These are phyloP conservation scores for Fusarium sublunatum DNA, from an alignment of 2,329 filamentous ascomycete genomes.

Conservation along the genomic window DNA sequence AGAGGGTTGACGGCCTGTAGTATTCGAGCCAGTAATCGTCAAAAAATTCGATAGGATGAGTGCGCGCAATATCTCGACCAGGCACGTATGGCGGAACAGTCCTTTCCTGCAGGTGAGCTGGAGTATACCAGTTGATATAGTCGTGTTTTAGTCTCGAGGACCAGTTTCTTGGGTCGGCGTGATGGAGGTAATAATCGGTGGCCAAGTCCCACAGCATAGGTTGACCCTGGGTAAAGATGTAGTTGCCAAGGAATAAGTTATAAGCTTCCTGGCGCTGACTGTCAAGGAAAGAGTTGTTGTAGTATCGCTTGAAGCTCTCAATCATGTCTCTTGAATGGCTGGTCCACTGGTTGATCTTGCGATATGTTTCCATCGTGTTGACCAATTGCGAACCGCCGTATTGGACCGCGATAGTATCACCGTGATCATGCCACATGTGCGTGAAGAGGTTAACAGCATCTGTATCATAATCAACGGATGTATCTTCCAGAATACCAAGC, in stretches of 20 bases:
- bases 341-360: slow-evolving; percentile 99
- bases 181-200: slow-evolving; percentile 96
- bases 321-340: slow-evolving; percentile 98
- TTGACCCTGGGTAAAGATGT: slow-evolving; percentile 85
- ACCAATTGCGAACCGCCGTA: slow-evolving; percentile 98
- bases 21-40: slow-evolving; percentile 99
- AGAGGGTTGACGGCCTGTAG: slow-evolving; percentile 87
- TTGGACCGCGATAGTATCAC: slow-evolving; percentile 96
- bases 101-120: slow-evolving; percentile 74
- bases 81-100: slow-evolving; percentile 61
- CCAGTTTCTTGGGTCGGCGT: slow-evolving; percentile 82
- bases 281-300: slow-evolving; percentile 98
- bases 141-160: slow-evolving; percentile 69
- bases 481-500: slow-evolving; percentile 84
- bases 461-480: slow-evolving; percentile 89
- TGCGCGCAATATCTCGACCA: slow-evolving; percentile 51
- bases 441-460: slow-evolving; percentile 97
- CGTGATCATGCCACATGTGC: slow-evolving; percentile 98
- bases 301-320: slow-evolving; percentile 98
- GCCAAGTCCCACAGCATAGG: slow-evolving; percentile 97
- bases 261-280: slow-evolving; percentile 98
- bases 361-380: slow-evolving; percentile 99
- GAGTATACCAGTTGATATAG: slow-evolving; percentile 92
- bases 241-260: slow-evolving; percentile 96
- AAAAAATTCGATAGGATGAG: slow-evolving; percentile 69